These are phyloP conservation scores for Durio zibethinus DNA, from an alignment of 345 rosid genomes.

Conservation along the genomic window DNA sequence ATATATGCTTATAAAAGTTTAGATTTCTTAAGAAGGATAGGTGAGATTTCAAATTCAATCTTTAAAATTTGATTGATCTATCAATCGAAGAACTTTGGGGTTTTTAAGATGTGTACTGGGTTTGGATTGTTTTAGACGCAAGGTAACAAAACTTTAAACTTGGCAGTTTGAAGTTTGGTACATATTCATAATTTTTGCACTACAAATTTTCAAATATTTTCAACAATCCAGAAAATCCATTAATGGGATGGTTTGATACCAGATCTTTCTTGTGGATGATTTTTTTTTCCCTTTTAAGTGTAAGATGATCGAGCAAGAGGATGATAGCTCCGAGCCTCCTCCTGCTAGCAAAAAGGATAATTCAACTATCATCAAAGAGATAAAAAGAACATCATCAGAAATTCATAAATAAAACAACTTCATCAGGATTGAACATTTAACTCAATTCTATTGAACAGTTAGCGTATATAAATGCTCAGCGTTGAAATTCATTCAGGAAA, in stretches of 20 bases:
- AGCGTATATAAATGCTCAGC: not conserved
- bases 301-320: not conserved
- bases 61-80: not conserved
- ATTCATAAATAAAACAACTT: not conserved
- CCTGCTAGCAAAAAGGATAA: not conserved
- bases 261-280: too few species aligned
- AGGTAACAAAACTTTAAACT: not conserved
- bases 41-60: not conserved
- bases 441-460: not conserved
- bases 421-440: not conserved
- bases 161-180: too few species aligned
- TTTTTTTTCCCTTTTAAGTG: too few species aligned
- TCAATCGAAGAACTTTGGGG: not conserved
- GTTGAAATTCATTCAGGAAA: constrained; percentile 1
- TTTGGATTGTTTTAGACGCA: not conserved
- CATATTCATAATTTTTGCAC: not conserved
- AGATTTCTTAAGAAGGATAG: not conserved
- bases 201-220: not conserved
- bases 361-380: not conserved
- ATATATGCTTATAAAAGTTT: not conserved
- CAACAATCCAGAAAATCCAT: not conserved
- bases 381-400: not conserved
- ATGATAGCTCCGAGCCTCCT: not conserved
- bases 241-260: too few species aligned
- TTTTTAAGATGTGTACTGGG: not conserved